Base-by-base conservation (phyloP, 768 basidiomycete genomes). In the Boletus rufocinnamomeus region DNA sequence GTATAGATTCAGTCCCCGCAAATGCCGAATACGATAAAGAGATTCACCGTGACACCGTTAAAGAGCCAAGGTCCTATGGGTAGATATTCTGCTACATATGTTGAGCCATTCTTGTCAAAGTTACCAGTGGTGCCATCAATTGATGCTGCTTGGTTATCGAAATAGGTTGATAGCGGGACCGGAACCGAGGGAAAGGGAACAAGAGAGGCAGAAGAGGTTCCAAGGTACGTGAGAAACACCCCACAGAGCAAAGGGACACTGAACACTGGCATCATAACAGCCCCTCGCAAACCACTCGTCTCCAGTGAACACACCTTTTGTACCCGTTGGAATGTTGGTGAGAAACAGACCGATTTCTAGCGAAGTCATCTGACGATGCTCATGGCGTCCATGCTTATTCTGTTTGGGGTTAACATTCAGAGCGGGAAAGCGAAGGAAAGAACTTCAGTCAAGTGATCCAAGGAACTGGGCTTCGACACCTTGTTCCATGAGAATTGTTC, bases 111-210 rank as follows among this genome's bases (percentile, higher is more conserved):
- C 6, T 71, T 69, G 60, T 80, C 74, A 50, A 81, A 81, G 63
- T 77, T 64, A 17, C 77, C 77, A 30, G 58, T 63, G 16, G 74
- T 68, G 2, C 75, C 75, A 47, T 77, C 60, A 0, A 71, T 28
- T 2, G 79, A 77, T 8, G 77, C 79, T 11, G 79, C 80, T 52
- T 78, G 75, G 55, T 81, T 80, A 21, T 81, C 59, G 56, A 79
- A 72, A 19, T 77, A 54, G 35, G 48, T 41, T 10, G 54, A 49
- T 0, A 80, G 50, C 8, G 73, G 63, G 19, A 80, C 40, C 9
- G 66, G 44, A 4, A 56, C 56, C 11, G 75, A 78, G 5, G 74
- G 71, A 56, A 75, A 79, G 2, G 59, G 43, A 11, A 61, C 17
- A 46, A 72, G 59, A 16, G 65, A 49, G 6, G 63, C 43, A 45